phyloP scores from a whole-genome alignment of 768 basidiomycete genomes.

The Kwoniella bestiolae region DNA sequence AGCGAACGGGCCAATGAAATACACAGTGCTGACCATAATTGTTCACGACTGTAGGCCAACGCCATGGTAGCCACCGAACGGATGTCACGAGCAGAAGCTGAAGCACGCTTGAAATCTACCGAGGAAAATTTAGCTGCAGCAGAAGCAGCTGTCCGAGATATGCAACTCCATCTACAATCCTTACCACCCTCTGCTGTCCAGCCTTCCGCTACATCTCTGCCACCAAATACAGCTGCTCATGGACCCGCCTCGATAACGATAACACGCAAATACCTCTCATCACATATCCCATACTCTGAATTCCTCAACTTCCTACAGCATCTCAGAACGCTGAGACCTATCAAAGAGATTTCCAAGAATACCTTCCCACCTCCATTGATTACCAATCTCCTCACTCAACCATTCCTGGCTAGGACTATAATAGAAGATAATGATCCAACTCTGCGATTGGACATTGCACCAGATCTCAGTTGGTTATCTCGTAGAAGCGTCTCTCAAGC shows the following conservation, averaged over 20 bases:
- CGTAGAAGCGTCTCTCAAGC: conserved; percentile 80
- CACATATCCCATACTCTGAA: conserved; percentile 78
- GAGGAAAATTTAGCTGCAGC: conserved; percentile 79
- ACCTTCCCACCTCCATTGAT: conserved; percentile 66
- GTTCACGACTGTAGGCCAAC: conserved; percentile 69
- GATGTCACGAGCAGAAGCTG: conserved; percentile 67
- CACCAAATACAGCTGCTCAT: not conserved
- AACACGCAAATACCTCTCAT: conserved; percentile 57
- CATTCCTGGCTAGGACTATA: conserved; percentile 75
- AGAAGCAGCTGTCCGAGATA: conserved; percentile 78
- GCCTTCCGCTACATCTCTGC: not conserved
- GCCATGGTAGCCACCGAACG: conserved; percentile 97
- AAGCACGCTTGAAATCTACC: conserved; percentile 75
- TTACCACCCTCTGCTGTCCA: conserved; percentile 58
- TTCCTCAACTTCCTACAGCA: conserved; percentile 78
- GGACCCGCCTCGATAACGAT: not conserved
- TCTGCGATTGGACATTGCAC: conserved; percentile 87
- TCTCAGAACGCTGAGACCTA: conserved; percentile 70
- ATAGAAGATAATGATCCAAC: conserved; percentile 92
- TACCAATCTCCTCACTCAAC: conserved; percentile 72
- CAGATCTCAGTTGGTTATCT: conserved; percentile 91
- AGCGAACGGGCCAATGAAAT: too few relatives aligned
- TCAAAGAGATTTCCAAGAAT: conserved; percentile 59
- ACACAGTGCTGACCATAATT: not conserved
- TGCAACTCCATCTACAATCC: conserved; percentile 83